Evolutionary conservation across 768 basidiomycete species (phyloP).

Genomic region (Phlegmacium glaucopus): DNA sequence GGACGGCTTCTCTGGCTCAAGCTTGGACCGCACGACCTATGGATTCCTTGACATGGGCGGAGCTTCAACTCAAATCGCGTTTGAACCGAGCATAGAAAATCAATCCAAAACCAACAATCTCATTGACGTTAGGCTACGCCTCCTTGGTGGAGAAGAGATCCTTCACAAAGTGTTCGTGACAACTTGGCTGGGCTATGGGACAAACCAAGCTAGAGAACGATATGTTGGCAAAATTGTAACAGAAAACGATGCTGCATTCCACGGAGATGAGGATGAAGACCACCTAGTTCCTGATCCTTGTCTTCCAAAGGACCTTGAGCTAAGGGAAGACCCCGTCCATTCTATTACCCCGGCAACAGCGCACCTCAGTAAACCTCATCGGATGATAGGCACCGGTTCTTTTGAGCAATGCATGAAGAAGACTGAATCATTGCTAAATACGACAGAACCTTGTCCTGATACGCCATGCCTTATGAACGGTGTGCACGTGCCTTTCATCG

Average conservation of each 20-base stretch:
- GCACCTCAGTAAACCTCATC: constrained; percentile 52
- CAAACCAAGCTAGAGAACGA: constrained; percentile 93
- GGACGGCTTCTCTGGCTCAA: constrained; percentile 78
- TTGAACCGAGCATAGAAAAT: constrained; percentile 75
- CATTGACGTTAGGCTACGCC: constrained; percentile 75
- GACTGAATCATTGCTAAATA: constrained; percentile 80
- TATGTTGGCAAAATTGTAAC: constrained; percentile 73
- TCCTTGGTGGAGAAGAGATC: constrained; percentile 83
- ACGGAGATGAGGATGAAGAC: constrained; percentile 23
- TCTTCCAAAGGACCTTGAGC: constrained; percentile 70
- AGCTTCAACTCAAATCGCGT: constrained; percentile 98
- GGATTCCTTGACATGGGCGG: constrained; percentile 99
- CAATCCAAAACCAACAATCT: constrained; percentile 56
- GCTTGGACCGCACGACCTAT: constrained; percentile 73
- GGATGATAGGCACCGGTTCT: constrained; percentile 81
- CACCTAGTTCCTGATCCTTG: constrained; percentile 80
- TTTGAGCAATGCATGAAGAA: constrained; percentile 79
- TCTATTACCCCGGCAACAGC: constrained; percentile 30
- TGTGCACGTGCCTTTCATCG: constrained; percentile 88
- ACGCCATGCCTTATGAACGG: constrained; percentile 92
- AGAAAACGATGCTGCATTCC: constrained; percentile 45
- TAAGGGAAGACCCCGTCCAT: constrained; percentile 56
- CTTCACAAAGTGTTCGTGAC: constrained; percentile 94
- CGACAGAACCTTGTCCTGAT: constrained; percentile 77
- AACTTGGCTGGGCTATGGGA: constrained; percentile 98